Evolutionary conservation across 257 asterid species (phyloP), one percentile per base, ranked within the genome.

Genomic region (Primulina tabacum): DNA sequence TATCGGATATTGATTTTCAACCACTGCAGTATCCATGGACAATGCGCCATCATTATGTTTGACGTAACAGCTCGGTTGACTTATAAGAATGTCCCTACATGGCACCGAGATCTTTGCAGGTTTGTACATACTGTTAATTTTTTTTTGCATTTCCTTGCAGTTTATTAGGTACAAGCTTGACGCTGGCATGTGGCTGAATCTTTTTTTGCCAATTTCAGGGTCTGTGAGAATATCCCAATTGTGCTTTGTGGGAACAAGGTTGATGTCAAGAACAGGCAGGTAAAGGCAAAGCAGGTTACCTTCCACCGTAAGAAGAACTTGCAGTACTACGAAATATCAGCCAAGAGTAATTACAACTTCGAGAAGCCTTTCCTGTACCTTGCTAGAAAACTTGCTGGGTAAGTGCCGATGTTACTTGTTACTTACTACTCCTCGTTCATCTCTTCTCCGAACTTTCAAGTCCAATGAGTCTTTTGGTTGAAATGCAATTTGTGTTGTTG

Each of bases 71-170:
- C 96, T 24, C 84, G 93, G 8, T 75, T 86, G 87, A 89, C 93
- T 37, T 89, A 87, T 88, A 89, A 89, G 84, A 89, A 89, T 72
- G 90, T 89, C 9, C 96, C 92, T 0, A 89, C 96, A 7, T 89
- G 96, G 96, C 96, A 89, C 65, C 86, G 92, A 17, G 96, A 89
- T 82, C 91, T 85, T 67, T 87, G 94, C 88, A 35, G 96, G 96
- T 89, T 80, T 62, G 78, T 40, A 3, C 20, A 14, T 47, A 47
- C 40, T 68, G 12, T 26, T 37, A 7, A 33, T 43, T 35, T 28
- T 2, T 20, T 3, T 29, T 37, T n/a, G 1, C 6, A 64, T n/a
- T n/a, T n/a, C n/a, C 16, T 8, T 21, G 38, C 32, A 34, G 59
- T 28, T 69, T 24, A n/a, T n/a, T n/a, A n/a, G n/a, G 20, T 60